A percentile compares a stretch with the other conserved stretches of the same genome.
These are phyloP conservation scores for Curvularia lunata DNA, from an alignment of 2,329 filamentous ascomycete genomes.

Conservation along the genomic window DNA sequence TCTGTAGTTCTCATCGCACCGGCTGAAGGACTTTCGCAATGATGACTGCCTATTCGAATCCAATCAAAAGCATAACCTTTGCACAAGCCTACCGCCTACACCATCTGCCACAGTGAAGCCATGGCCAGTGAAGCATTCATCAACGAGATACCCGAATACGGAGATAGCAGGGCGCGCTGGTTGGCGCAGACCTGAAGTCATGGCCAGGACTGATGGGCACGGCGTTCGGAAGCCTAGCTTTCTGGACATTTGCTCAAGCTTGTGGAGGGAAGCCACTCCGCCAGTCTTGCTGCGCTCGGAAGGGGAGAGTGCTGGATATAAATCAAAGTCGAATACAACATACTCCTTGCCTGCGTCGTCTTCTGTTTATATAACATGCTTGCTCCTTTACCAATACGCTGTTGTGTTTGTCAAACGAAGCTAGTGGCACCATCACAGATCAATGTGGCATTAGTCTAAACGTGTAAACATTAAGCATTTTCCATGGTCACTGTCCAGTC, in stretches of 20 bases:
- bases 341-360: background rate
- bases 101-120: background rate
- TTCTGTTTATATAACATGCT: background rate
- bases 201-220: background rate
- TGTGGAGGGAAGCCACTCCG: background rate
- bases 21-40: slow-evolving; percentile 38
- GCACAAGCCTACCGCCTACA: slow-evolving; percentile 1
- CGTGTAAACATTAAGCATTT: slow-evolving; percentile 38
- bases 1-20: slow-evolving; percentile 59
- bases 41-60: slow-evolving; percentile 18
- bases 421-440: background rate
- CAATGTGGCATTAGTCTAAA: background rate
- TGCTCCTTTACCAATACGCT: background rate
- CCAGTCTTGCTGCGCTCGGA: background rate
- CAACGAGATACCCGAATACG: slow-evolving; percentile 34
- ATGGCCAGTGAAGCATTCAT: slow-evolving; percentile 7
- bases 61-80: slow-evolving; percentile 13
- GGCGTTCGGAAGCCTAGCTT: background rate
- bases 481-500: slow-evolving; percentile 23
- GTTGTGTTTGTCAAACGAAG: background rate
- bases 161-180: slow-evolving; percentile 6
- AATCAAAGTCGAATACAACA: background rate
- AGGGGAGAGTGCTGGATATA: background rate
- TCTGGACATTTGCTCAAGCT: background rate
- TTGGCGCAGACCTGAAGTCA: background rate